A percentile compares a stretch with the other conserved stretches of the same genome.
These are phyloP conservation scores for Austroboletus novae-zelandiae DNA, from an alignment of 1,284 basidiomycete genomes.

Conservation along the genomic window DNA sequence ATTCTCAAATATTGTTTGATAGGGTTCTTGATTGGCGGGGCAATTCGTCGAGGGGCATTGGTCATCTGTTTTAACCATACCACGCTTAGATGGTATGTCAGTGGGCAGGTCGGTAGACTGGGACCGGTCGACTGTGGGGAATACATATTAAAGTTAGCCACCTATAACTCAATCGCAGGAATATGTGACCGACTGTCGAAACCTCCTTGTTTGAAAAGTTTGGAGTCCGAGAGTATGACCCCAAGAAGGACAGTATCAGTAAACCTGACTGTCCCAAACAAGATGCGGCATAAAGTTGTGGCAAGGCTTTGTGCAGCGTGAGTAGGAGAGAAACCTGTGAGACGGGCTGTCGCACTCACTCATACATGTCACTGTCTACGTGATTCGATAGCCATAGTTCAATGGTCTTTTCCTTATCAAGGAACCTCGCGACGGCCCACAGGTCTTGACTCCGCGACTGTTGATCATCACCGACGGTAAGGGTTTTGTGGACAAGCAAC, in stretches of 20 bases:
- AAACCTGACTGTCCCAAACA: slow-evolving; percentile 70
- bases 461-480: neutral
- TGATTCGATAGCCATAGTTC: neutral
- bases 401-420: neutral
- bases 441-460: neutral
- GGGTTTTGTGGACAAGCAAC: slow-evolving; percentile 2
- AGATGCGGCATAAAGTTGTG: slow-evolving; percentile 63
- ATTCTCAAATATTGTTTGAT: neutral
- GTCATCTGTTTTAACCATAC: neutral
- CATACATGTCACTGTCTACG: slow-evolving; percentile 66
- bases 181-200: slow-evolving; percentile 25
- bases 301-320: neutral
- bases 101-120: too few relatives aligned
- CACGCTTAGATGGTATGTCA: too few relatives aligned
- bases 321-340: neutral
- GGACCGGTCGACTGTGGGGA: neutral
- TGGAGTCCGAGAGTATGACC: slow-evolving; percentile 86
- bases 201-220: slow-evolving; percentile 77
- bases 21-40: neutral
- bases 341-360: slow-evolving; percentile 49
- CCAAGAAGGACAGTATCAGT: slow-evolving; percentile 84
- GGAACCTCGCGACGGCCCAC: neutral
- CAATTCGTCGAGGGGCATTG: neutral
- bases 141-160: neutral
- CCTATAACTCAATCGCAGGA: neutral